Base-by-base conservation (phyloP, 2,329 filamentous ascomycete species). In the Chaetomium globosum region DNA sequence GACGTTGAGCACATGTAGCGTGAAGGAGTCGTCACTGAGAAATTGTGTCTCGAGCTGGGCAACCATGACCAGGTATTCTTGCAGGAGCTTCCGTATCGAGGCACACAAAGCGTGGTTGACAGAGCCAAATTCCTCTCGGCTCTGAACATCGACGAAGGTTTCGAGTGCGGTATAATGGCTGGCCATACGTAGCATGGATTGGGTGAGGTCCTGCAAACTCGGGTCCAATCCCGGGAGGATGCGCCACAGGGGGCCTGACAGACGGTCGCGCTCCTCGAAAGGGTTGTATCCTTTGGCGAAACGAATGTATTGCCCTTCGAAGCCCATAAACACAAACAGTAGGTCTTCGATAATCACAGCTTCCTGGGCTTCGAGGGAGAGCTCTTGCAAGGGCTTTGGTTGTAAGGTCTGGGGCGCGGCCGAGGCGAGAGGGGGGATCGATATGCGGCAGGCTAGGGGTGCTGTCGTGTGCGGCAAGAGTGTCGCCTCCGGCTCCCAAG, bases 31-130 rank as follows among this genome's bases (percentile, higher is more conserved):
- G 75, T 93, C 96, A 19, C 91, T 96, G 59, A 98, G 82, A 70
- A 96, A 91, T 73, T 98, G 94, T 63, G 92, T 92, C 77, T 99
- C 95, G 39, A 99, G 82, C 76, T 99, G 95, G 21, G 93, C 93
- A 73, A 98, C 87, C 77, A 99, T 86, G 63, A 96, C 88, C 65
- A 98, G 82, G 75, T 98, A 99, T 76, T 99, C 95, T 65, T 97
- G 95, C 31, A 99, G 80, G 53, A 96, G 83, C 74, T 92, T 96
- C 67, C 95, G 87, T 73, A 99, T 92, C 8, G 94, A 91, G n/a
- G 95, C 94, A 77, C 95, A 98, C 36, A 99, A 81, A 0, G 95
- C 93, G 78, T 99, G 95, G 75, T 96, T 98, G 67, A 99, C 94
- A 23, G 91, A 89, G 9, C 95, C 95, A 77, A 94, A 97, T 74